Evolutionary conservation across 164 flowering plant genomes (phyloP), one percentile per base, ranked within the genome.

Genomic region (Piper betle): DNA sequence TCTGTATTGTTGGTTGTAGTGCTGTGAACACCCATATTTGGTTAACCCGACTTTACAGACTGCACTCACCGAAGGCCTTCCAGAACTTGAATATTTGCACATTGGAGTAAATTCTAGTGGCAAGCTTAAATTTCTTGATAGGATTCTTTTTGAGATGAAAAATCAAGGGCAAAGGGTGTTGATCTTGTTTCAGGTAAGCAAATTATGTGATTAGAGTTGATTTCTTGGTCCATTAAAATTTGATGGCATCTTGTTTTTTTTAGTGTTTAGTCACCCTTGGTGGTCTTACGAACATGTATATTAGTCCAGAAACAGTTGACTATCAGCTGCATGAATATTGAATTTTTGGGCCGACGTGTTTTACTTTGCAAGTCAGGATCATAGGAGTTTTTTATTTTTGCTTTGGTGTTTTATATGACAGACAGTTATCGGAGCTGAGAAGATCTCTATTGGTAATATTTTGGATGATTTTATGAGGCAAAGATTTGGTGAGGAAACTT

Each of bases 21-120:
- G 86, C 58, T 91, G 97, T 68, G 83, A 88, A 68, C 97, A 91
- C 78, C 99, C 99, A 2, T 94, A 85, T 69, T 67, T 83, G 60
- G 71, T 80, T 67, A 85, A 88, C 71, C 52, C 56, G 2, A 73
- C 77, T 37, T 64, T 88, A 50, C 88, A 77, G 70, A 5, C 33
- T 12, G 65, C 58, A 53, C 74, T 87, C 13, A 73, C 74, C 11
- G 72, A 81, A 63, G 80, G 60, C 48, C 77, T 71, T 67, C 59
- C 75, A 50, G 72, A n/a, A 33, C 53, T 39, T 57, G 82, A 82
- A 59, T 59, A 68, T 62, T 68, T 91, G 77, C 82, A 85, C 61
- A 67, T 87, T 70, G 97, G 86, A 62, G 72, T 91, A 71, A 85
- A 80, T 68, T 96, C 93, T 39, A 84, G 97, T 62, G 96, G 90